Base-by-base conservation (phyloP, 2,329 filamentous ascomycete genomes). In the Neonectria coccinea region DNA sequence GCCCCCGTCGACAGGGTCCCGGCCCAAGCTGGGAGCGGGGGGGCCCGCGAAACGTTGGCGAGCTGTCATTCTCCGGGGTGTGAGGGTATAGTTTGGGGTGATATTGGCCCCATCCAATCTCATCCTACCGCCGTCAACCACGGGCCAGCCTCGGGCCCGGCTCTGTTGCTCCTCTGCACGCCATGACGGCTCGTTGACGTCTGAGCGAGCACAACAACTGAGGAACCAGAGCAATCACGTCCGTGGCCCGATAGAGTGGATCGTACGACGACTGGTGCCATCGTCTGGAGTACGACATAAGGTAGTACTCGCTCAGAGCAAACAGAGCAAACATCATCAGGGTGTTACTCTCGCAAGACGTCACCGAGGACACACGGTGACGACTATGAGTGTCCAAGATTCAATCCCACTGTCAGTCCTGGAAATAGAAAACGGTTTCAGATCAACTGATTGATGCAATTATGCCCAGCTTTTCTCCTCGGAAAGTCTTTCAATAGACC, bases 61-160 rank as follows among this genome's bases (percentile, higher is more conserved):
- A 70, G 67, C 68, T 70, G 69, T 69, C 67, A 70, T 59, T 59
- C 48, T 39, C 31, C 29, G 44, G 54, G 48, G 58, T 41, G 57
- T 39, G 36, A 27, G 48, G 54, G 45, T 47, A 41, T 45, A 20
- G 53, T 36, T 22, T 22, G 41, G 29, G 18, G 31, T 48, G 47
- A 51, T 39, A 56, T 56, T 45, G 22, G 18, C 54, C 25, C 22
- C 18, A 18, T 42, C 53, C 48, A 36, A 59, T 58, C 56, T 59
- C 61, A 55, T 39, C 61, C 45, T 45, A 59, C 59, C 50, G 55
- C 51, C 27, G 41, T 55, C 60, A 51, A 44, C 51, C 61, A 64
- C 51, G 51, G 61, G 20, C 56, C 56, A 55, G 44, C 51, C 48
- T 22, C 36, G n/a, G 61, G 56, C 56, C 61, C 44, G 56, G 39